Percentiles rank a stretch among this genome's conserved stretches.
These are phyloP conservation scores for Vaccinium myrtillus DNA, from an alignment of 148 eudicot genomes.

Conservation along the genomic window DNA sequence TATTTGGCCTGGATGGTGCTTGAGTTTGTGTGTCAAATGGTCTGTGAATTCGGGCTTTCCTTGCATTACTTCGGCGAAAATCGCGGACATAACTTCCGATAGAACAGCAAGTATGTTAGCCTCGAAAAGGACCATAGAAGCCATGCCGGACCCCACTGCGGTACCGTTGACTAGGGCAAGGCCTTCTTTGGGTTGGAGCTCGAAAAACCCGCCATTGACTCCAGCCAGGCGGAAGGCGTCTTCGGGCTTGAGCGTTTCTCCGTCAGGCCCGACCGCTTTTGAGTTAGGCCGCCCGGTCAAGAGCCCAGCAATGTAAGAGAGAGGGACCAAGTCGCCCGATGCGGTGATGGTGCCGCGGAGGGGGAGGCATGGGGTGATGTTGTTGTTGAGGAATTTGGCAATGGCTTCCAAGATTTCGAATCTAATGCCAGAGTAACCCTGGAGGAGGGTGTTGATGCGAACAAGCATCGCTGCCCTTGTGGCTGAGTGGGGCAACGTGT, in stretches of 20 bases:
- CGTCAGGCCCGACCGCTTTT: constrained; percentile 29
- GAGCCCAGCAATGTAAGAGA: constrained; percentile 19
- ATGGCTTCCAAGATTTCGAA: constrained; percentile 44
- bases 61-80: constrained; percentile 39
- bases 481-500: constrained; percentile 40
- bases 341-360: constrained; percentile 40
- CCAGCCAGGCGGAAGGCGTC: constrained; percentile 34
- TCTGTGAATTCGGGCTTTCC: background rate
- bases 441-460: constrained; percentile 47
- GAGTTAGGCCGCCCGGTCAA: constrained; percentile 37
- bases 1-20: constrained; percentile 47
- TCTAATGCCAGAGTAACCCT: constrained; percentile 48
- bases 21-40: constrained; percentile 40
- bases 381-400: constrained; percentile 32
- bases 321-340: constrained; percentile 44
- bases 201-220: constrained; percentile 27
- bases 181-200: constrained; percentile 30
- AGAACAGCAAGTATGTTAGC: constrained; percentile 29
- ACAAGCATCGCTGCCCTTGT: constrained; percentile 49
- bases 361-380: constrained; percentile 37
- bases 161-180: constrained; percentile 25
- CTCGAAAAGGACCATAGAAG: constrained; percentile 25
- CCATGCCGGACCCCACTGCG: constrained; percentile 24
- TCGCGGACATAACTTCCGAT: constrained; percentile 32
- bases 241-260: constrained; percentile 19